phyloP scores from a whole-genome alignment of 352 stramenopile genomes.

The Phytophthora melonis region DNA sequence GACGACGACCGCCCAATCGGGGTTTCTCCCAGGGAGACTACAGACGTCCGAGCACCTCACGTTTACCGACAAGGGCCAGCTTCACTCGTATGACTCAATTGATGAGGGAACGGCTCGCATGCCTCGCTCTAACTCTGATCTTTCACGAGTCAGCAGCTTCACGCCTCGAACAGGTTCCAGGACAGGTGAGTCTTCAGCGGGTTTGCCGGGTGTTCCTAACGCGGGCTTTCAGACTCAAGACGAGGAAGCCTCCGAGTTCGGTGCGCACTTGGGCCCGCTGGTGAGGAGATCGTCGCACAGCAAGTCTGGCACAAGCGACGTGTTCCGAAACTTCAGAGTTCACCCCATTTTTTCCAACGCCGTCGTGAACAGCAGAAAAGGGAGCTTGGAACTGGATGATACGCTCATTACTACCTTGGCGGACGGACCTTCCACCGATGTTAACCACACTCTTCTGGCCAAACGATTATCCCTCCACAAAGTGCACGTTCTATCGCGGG shows the following conservation, averaged over 20 bases:
- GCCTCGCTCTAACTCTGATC: background rate
- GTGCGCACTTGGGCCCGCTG: slow-evolving; percentile 1
- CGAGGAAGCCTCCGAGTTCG: background rate
- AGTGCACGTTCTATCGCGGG: slow-evolving; percentile 20
- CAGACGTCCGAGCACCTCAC: slow-evolving; percentile 14
- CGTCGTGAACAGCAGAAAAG: slow-evolving; percentile 1
- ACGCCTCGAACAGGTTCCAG: background rate
- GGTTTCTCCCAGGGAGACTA: slow-evolving; percentile 10
- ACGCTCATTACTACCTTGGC: slow-evolving; percentile 8
- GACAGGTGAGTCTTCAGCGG: background rate
- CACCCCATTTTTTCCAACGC: slow-evolving; percentile 24
- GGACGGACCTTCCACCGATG: slow-evolving; percentile 8
- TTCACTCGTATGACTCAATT: slow-evolving; percentile 5
- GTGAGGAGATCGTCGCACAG: slow-evolving; percentile 25
- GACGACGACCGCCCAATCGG: background rate
- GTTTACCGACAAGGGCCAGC: background rate
- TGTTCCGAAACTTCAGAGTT: slow-evolving; percentile 16
- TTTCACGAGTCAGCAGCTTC: slow-evolving; percentile 21
- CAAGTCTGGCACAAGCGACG: slow-evolving; percentile 6
- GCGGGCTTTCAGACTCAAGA: background rate
- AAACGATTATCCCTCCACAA: slow-evolving; percentile 36
- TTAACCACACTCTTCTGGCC: slow-evolving; percentile 7
- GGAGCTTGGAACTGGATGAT: background rate
- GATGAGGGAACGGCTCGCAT: background rate
- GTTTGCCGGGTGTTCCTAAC: background rate